phyloP scores from a whole-genome alignment of 495 filamentous ascomycete genomes.

The Xylaria bambusicola region DNA sequence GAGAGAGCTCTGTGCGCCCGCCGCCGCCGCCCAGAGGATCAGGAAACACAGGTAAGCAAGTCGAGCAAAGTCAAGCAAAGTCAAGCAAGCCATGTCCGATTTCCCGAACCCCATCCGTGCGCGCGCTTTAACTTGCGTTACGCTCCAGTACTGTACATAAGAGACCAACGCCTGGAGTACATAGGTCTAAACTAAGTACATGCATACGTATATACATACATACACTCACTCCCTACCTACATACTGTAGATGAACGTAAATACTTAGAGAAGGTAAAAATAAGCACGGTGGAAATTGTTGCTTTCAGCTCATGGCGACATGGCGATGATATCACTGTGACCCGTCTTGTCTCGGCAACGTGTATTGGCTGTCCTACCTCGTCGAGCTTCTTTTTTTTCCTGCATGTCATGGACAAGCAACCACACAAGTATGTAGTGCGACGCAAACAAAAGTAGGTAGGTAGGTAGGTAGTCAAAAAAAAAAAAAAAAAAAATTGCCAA shows the following conservation, averaged over 20 bases:
- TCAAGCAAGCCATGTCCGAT: neutral
- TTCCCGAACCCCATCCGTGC: constrained; percentile 16
- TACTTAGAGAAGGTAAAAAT: too few relatives aligned
- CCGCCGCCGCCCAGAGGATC: too few relatives aligned
- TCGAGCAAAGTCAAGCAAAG: too few relatives aligned
- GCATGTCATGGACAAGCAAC: neutral
- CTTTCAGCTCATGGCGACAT: constrained; percentile 14
- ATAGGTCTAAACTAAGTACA: neutral
- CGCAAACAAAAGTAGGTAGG: neutral
- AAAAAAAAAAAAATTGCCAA: too few relatives aligned
- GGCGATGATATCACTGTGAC: neutral
- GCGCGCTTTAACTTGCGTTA: neutral
- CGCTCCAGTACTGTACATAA: too few relatives aligned
- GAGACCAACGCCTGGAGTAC: neutral
- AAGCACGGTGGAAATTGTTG: constrained; percentile 14
- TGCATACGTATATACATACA: too few relatives aligned
- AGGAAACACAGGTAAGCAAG: too few relatives aligned
- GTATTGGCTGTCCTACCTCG: constrained; percentile 4
- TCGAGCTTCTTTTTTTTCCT: too few relatives aligned
- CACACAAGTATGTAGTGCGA: constrained; percentile 7
- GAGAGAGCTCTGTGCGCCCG: neutral
- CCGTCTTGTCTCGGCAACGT: constrained; percentile 7
- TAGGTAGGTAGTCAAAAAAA: too few relatives aligned
- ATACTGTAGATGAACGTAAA: too few relatives aligned
- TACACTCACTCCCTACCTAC: too few relatives aligned